phyloP scores from a whole-genome alignment of 164 flowering plant species.

The Sedum album region DNA sequence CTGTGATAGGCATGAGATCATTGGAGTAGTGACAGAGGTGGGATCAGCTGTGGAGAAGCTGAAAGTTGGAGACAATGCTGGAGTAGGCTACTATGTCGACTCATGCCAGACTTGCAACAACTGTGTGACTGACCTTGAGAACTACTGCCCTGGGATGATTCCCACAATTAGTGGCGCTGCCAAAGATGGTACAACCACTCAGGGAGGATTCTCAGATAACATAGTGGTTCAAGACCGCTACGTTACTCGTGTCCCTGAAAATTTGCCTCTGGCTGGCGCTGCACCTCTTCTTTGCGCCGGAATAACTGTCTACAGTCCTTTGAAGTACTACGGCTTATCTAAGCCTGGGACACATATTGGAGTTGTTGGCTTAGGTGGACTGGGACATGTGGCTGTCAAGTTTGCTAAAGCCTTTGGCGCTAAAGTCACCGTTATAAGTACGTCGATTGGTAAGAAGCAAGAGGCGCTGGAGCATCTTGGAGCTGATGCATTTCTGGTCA shows the following conservation, averaged over 20 bases:
- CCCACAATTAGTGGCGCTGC: conserved; percentile 16
- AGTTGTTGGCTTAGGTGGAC: conserved; percentile 50
- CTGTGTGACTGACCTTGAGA: conserved; percentile 15
- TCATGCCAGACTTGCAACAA: conserved; percentile 23
- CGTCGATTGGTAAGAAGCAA: conserved; percentile 46
- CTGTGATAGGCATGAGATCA: conserved; percentile 28
- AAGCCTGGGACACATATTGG: conserved; percentile 36
- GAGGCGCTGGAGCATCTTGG: conserved; percentile 52
- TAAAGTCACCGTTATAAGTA: conserved; percentile 66
- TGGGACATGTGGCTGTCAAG: conserved; percentile 53
- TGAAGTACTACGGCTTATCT: conserved; percentile 29
- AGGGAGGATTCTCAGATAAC: conserved; percentile 31
- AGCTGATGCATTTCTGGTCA: conserved; percentile 50
- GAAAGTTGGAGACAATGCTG: conserved; percentile 27
- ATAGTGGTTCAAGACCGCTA: conserved; percentile 29
- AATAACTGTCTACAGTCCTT: conserved; percentile 39
- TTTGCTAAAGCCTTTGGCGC: conserved; percentile 51
- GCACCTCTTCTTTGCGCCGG: conserved; percentile 48
- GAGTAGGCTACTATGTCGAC: conserved; percentile 28
- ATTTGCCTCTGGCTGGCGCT: conserved; percentile 30
- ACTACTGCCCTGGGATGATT: conserved; percentile 27
- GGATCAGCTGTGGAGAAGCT: conserved; percentile 21
- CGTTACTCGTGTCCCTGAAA: conserved; percentile 31
- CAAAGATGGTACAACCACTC: conserved; percentile 21
- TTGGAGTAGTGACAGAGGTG: conserved; percentile 27